A percentile compares a stretch with the other conserved stretches of the same genome.
Conservation (phyloP, 2,329 filamentous ascomycete species). For the Ambrosiella xylebori region DNA sequence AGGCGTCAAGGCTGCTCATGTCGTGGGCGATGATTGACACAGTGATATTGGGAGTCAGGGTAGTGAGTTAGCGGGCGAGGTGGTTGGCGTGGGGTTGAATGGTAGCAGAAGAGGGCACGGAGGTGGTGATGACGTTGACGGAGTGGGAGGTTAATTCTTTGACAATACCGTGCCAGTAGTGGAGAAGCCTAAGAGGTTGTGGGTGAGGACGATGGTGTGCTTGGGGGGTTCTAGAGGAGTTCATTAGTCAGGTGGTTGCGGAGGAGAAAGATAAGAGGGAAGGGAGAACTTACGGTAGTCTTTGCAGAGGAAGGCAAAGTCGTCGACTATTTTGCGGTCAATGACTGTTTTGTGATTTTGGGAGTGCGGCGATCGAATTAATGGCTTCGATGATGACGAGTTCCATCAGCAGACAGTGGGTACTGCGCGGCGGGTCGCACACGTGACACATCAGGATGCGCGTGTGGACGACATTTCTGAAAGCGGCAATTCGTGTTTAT, state of each 20-base stretch:
- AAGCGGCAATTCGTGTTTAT: too few species aligned
- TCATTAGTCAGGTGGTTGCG: not conserved
- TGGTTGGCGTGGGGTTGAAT: conserved; percentile 43
- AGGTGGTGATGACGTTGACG: conserved; percentile 39
- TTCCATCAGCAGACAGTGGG: not conserved
- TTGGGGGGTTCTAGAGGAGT: conserved; percentile 24
- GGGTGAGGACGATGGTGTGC: conserved; percentile 46
- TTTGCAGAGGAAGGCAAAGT: conserved; percentile 12
- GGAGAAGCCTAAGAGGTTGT: conserved; percentile 48
- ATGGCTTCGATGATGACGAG: not conserved
- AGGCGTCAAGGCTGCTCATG: conserved; percentile 48
- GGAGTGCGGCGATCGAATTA: not conserved
- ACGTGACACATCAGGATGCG: not conserved
- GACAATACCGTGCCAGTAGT: conserved; percentile 49
- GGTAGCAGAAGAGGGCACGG: conserved; percentile 42
- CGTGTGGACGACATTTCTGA: not conserved
- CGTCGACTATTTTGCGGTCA: conserved; percentile 11
- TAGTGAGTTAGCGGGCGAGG: conserved; percentile 36
- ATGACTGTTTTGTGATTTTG: not conserved
- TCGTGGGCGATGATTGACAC: conserved; percentile 64
- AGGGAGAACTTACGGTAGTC: conserved; percentile 5
- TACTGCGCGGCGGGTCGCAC: not conserved
- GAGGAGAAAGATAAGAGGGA: not conserved
- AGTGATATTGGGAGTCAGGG: conserved; percentile 25
- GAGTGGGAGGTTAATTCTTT: conserved; percentile 37